A percentile compares a stretch with the other conserved stretches of the same genome.
Conservation (phyloP, 257 asterid species). For the Nicotiana otophora region DNA sequence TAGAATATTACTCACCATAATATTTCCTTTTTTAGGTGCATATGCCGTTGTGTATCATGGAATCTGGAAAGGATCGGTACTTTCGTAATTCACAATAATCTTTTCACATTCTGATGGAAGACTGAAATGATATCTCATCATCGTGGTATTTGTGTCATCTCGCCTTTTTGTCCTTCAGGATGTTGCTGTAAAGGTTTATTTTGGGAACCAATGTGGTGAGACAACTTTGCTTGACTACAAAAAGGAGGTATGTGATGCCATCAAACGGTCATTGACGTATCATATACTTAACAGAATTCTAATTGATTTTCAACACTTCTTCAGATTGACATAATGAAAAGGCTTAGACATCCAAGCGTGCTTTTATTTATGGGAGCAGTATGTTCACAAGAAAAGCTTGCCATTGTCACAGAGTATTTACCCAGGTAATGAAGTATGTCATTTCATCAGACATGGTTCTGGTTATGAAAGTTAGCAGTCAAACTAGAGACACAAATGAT, state of each 20-base stretch:
- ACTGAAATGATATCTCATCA: neutral
- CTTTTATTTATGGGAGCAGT: slow-evolving; percentile 77
- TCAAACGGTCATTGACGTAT: neutral
- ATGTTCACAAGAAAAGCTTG: slow-evolving; percentile 53
- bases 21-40: slow-evolving; percentile 45
- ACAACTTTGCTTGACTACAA: slow-evolving; percentile 41
- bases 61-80: slow-evolving; percentile 73
- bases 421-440: slow-evolving; percentile 37
- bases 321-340: slow-evolving; percentile 67
- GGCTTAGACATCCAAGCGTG: slow-evolving; percentile 75
- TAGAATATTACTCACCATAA: slow-evolving; percentile 9
- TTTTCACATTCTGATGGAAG: neutral
- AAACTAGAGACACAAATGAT: neutral
- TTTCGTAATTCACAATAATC: slow-evolving; percentile 11
- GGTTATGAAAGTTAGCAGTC: neutral
- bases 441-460: neutral
- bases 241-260: slow-evolving; percentile 50
- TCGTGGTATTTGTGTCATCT: neutral
- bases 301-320: neutral
- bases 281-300: neutral
- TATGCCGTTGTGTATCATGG: slow-evolving; percentile 62
- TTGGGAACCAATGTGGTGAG: slow-evolving; percentile 38
- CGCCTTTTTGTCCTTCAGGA: slow-evolving; percentile 34
- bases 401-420: slow-evolving; percentile 61
- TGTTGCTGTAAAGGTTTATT: slow-evolving; percentile 75